Evolutionary conservation across 106 monocot genomes (phyloP).

Genomic region (Platanthera zijinensis): DNA sequence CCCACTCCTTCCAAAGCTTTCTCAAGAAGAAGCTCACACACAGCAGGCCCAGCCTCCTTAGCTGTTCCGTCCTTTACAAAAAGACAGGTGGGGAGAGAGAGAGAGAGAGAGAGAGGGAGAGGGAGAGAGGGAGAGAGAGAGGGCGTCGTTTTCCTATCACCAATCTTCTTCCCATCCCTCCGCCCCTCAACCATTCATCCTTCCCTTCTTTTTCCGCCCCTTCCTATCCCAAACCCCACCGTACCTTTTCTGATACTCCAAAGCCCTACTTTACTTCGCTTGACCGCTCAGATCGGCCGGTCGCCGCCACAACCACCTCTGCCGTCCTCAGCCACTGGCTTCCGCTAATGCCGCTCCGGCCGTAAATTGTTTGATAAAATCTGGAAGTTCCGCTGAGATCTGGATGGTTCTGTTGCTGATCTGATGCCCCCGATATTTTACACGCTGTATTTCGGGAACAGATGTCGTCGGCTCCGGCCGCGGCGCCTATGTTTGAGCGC

Average conservation of each 20-base stretch:
- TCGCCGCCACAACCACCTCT: background rate
- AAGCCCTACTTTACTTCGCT: background rate
- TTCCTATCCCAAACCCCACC: background rate
- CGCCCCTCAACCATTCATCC: background rate
- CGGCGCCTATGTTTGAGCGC: constrained; percentile 47
- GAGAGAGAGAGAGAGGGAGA: background rate
- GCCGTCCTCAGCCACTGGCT: background rate
- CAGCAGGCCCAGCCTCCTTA: background rate
- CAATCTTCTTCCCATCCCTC: background rate
- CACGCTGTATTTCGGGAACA: background rate
- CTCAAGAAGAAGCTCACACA: background rate
- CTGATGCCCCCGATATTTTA: constrained; percentile 11
- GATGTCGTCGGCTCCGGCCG: constrained; percentile 62
- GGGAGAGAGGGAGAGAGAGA: background rate
- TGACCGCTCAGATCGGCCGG: background rate
- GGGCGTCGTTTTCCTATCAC: constrained; percentile 7
- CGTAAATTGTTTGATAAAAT: background rate
- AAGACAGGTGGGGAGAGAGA: background rate
- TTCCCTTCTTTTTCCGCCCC: background rate
- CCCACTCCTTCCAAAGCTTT: constrained; percentile 6
- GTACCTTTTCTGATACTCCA: background rate
- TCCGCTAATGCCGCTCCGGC: background rate
- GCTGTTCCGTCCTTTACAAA: background rate
- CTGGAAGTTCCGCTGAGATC: background rate
- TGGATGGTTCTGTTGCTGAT: constrained; percentile 18